Conservation (phyloP, 148 eudicot genomes). For the Diospyros lotus region DNA sequence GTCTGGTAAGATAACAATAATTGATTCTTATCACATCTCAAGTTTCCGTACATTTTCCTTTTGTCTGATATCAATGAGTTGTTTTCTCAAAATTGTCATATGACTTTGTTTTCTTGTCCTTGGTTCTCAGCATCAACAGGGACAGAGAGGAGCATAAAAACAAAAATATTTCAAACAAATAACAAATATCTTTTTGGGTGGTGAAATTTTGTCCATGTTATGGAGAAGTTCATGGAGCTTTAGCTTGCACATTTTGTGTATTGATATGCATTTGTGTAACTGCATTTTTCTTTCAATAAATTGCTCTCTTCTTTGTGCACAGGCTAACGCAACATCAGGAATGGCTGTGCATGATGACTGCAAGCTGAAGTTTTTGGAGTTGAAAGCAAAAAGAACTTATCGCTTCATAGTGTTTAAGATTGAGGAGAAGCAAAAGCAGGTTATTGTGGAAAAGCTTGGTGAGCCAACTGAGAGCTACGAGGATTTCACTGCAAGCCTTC, state of each 20-base stretch:
- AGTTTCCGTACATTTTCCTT: too few species aligned
- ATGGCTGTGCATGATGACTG: slow-evolving; percentile 83
- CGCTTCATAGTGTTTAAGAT: slow-evolving; percentile 72
- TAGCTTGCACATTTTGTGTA: not conserved
- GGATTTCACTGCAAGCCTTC: slow-evolving; percentile 51
- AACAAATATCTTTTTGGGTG: not conserved
- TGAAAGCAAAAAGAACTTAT: slow-evolving; percentile 63
- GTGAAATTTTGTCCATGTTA: not conserved
- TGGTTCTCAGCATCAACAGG: not conserved
- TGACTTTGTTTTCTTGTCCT: too few species aligned
- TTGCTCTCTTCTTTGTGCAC: slow-evolving; percentile 1
- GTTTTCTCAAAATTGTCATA: too few species aligned
- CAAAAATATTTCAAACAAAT: not conserved
- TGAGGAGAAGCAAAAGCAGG: slow-evolving; percentile 65
- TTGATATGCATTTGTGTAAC: not conserved
- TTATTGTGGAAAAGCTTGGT: slow-evolving; percentile 66
- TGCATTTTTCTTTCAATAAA: not conserved
- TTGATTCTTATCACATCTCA: too few species aligned
- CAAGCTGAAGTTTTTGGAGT: slow-evolving; percentile 69
- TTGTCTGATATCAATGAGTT: too few species aligned
- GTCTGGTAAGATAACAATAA: too few species aligned
- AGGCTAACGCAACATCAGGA: slow-evolving; percentile 77
- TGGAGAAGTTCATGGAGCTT: not conserved
- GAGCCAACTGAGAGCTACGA: slow-evolving; percentile 60
- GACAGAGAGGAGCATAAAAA: not conserved